phyloP scores from a whole-genome alignment of 2,329 filamentous ascomycete species.

The Xenoacremonium recifei region DNA sequence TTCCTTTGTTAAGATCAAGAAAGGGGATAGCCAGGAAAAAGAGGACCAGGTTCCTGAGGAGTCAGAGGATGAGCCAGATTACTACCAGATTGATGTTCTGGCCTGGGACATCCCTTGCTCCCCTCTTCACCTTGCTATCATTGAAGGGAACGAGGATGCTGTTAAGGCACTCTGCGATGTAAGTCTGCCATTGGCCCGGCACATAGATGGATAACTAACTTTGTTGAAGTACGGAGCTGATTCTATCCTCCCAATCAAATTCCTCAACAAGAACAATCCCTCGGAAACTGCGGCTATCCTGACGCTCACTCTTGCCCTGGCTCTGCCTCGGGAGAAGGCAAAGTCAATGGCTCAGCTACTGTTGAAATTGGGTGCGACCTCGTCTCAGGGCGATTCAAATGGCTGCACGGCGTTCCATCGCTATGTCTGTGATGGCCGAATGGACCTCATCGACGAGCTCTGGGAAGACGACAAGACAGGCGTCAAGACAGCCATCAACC shows the following conservation, averaged over 20 bases:
- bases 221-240: slow-evolving; percentile 69
- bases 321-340: slow-evolving; percentile 61
- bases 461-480: slow-evolving; percentile 58
- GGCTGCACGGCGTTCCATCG: slow-evolving; percentile 66
- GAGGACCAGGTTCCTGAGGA: slow-evolving; percentile 51
- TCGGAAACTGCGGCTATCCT: slow-evolving; percentile 61
- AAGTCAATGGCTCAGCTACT: slow-evolving; percentile 64
- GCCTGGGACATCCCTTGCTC: slow-evolving; percentile 77
- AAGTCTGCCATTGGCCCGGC: slow-evolving; percentile 16
- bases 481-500: slow-evolving; percentile 64
- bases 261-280: slow-evolving; percentile 46
- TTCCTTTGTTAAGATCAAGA: slow-evolving; percentile 69
- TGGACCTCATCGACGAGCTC: slow-evolving; percentile 47
- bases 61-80: slow-evolving; percentile 66
- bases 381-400: slow-evolving; percentile 67
- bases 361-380: slow-evolving; percentile 68
- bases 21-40: slow-evolving; percentile 34
- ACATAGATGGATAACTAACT: slow-evolving; percentile 7
- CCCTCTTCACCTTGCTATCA: slow-evolving; percentile 75
- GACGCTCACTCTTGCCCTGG: slow-evolving; percentile 65
- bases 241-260: slow-evolving; percentile 71
- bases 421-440: slow-evolving; percentile 52
- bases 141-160: slow-evolving; percentile 66
- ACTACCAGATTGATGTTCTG: slow-evolving; percentile 75
- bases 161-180: slow-evolving; percentile 67